Base-by-base conservation (phyloP, 2,329 filamentous ascomycete species). In the Colletotrichum sp. region DNA sequence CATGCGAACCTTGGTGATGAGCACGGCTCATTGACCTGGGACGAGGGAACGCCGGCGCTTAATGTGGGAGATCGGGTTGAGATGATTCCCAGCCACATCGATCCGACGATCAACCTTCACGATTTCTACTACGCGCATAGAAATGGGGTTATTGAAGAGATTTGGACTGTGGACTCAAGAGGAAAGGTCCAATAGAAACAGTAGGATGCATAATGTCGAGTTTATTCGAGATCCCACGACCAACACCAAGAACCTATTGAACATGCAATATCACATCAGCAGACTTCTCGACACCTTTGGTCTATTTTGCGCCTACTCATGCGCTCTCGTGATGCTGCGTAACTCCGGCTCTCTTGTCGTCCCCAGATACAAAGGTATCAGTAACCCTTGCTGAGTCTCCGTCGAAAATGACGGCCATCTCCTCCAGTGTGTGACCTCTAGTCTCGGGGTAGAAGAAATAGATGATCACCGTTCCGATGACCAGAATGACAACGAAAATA, bases 41-140 rank as follows among this genome's bases (percentile, higher is more conserved):
- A 85, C 5, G 84, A 86, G n/a, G 84, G 82, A 8, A 80, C 78
- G 13, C 83, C 83, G 3, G 81, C 78, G 4, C 78, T 89, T 60
- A 78, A 80, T 3, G 81, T 89, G 32, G 88, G 88, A 0, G 87
- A 89, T 79, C 80, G 86, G 6, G 84, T 89, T 13, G 87, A 89
- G 80, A 89, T 90, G 87, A 80, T 90, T 15, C 88, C 88, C 0
- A 90, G 88, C 77, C 88, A 90, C 79, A 90, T 90, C 71, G 88
- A 90, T 78, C 88, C 88, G 1, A 90, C 88, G 1, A 85, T 90
- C 70, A 90, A 90, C 74, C 78, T 90, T 71, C 87, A 89, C 76
- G 87, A 90, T 64, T 81, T 86, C 36, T 90, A 89, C 78, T 89
- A 88, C 78, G 88, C 87, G 4, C 80, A 89, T 79, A 83, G 88